A percentile compares a stretch with the other conserved stretches of the same genome.
Evolutionary conservation across 768 basidiomycete species (phyloP).

Genomic region (Tricholoma furcatifolium): DNA sequence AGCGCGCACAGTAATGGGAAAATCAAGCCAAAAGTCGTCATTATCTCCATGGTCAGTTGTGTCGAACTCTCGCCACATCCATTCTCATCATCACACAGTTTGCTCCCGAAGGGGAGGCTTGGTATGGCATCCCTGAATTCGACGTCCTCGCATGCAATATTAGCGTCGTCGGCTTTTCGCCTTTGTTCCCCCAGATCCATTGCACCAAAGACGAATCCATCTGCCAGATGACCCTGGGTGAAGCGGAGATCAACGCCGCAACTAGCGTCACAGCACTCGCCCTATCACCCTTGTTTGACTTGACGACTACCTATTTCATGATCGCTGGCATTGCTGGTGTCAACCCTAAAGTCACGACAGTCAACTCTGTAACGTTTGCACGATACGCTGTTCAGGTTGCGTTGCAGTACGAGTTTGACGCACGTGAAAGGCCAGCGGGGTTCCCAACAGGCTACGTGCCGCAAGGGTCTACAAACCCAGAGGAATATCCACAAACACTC

Average conservation of each 20-base stretch:
- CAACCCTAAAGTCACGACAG: conserved; percentile 3
- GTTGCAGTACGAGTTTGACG: conserved; percentile 4
- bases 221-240: conserved; percentile 5
- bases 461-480: background rate
- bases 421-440: conserved; percentile 6
- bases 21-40: conserved; percentile 5
- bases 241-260: conserved; percentile 5
- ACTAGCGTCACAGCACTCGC: conserved; percentile 1
- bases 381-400: conserved; percentile 4
- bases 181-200: conserved; percentile 1
- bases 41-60: conserved; percentile 8
- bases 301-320: conserved; percentile 6
- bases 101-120: background rate
- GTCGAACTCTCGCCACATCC: background rate
- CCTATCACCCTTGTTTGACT: conserved; percentile 8
- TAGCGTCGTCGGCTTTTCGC: conserved; percentile 3
- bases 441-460: conserved; percentile 7
- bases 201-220: conserved; percentile 3
- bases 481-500: background rate
- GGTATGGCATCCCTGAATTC: conserved; percentile 3
- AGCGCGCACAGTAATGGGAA: background rate
- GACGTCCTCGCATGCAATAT: conserved; percentile 4
- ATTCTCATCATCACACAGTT: conserved; percentile 1
- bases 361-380: conserved; percentile 1
- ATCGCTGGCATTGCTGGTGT: conserved; percentile 4